phyloP scores from a whole-genome alignment of 805 yeast genomes.

The Wickerhamiella alocasiicola region DNA sequence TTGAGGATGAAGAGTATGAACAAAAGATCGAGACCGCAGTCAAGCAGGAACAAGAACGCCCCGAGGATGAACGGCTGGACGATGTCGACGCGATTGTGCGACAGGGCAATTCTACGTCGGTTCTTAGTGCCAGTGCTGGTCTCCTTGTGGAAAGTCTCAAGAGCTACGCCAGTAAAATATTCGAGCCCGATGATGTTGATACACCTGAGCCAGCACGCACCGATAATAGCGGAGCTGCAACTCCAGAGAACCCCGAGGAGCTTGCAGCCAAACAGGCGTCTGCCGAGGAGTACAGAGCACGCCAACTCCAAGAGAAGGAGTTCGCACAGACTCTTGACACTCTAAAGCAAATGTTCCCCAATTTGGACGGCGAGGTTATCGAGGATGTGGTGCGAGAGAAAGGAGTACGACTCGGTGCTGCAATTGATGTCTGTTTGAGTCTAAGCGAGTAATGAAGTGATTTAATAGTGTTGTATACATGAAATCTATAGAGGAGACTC shows the following conservation, averaged over 20 bases:
- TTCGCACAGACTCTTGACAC: conserved; percentile 36
- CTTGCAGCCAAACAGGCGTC: conserved; percentile 29
- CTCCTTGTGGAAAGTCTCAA: conserved; percentile 39
- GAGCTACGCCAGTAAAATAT: conserved; percentile 26
- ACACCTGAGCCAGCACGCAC: conserved; percentile 11
- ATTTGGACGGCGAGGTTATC: conserved; percentile 52
- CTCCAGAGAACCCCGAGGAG: conserved; percentile 21
- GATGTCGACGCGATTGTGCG: not conserved
- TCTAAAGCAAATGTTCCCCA: conserved; percentile 62
- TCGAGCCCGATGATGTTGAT: conserved; percentile 26
- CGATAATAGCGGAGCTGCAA: conserved; percentile 10
- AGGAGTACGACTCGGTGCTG: conserved; percentile 53
- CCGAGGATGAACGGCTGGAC: conserved; percentile 13
- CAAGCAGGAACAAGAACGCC: conserved; percentile 29
- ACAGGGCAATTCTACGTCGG: conserved; percentile 24
- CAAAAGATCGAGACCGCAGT: conserved; percentile 32
- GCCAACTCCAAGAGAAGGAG: conserved; percentile 33
- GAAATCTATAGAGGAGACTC: no score
- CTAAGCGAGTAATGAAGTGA: conserved; percentile 17
- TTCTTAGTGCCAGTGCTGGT: conserved; percentile 34
- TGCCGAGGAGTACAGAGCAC: conserved; percentile 30
- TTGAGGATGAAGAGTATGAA: conserved; percentile 46
- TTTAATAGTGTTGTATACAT: no score
- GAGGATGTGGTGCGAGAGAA: conserved; percentile 58
- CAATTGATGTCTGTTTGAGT: conserved; percentile 51